Percentiles rank a stretch among this genome's conserved stretches.
Conservation (phyloP, 2,329 filamentous ascomycete species). For the Eutypella sp. region DNA sequence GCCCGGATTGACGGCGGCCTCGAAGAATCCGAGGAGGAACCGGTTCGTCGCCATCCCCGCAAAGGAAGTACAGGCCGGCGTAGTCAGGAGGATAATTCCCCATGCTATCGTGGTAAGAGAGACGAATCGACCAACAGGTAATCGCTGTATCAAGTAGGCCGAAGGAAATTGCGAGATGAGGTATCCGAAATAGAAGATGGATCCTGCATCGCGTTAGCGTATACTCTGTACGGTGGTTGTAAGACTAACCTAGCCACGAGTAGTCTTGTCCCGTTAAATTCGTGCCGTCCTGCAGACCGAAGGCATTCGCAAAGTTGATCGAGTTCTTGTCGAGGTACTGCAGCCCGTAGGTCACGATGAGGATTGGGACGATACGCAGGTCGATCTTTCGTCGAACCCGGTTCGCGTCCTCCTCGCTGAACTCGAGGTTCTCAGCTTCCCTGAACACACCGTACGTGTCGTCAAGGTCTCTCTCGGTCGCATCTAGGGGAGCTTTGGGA, state of each 20-base stretch:
- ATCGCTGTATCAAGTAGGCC: slow-evolving; percentile 39
- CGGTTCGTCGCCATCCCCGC: slow-evolving; percentile 50
- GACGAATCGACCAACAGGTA: slow-evolving; percentile 45
- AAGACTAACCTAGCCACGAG: slow-evolving; percentile 38
- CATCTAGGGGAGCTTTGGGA: slow-evolving; percentile 3
- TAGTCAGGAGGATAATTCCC: slow-evolving; percentile 43
- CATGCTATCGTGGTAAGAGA: slow-evolving; percentile 39
- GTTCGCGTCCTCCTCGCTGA: slow-evolving; percentile 22
- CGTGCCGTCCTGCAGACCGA: slow-evolving; percentile 41
- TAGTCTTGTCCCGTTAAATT: slow-evolving; percentile 45
- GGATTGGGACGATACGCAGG: slow-evolving; percentile 22
- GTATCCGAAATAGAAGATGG: slow-evolving; percentile 49
- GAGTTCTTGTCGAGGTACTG: slow-evolving; percentile 36
- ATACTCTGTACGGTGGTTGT: too few species aligned
- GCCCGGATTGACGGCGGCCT: slow-evolving; percentile 53
- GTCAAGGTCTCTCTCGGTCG: slow-evolving; percentile 22
- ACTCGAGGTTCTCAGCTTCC: slow-evolving; percentile 16
- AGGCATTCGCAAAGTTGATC: slow-evolving; percentile 46
- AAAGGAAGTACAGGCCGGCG: slow-evolving; percentile 49
- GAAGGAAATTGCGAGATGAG: slow-evolving; percentile 41
- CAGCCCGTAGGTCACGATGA: slow-evolving; percentile 28
- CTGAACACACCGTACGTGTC: slow-evolving; percentile 29
- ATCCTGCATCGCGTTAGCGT: slow-evolving; percentile 48
- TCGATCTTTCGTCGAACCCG: slow-evolving; percentile 28
- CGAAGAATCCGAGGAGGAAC: slow-evolving; percentile 51